phyloP scores from a whole-genome alignment of 2,329 filamentous ascomycete species.

The Pseudocercospora vitis region DNA sequence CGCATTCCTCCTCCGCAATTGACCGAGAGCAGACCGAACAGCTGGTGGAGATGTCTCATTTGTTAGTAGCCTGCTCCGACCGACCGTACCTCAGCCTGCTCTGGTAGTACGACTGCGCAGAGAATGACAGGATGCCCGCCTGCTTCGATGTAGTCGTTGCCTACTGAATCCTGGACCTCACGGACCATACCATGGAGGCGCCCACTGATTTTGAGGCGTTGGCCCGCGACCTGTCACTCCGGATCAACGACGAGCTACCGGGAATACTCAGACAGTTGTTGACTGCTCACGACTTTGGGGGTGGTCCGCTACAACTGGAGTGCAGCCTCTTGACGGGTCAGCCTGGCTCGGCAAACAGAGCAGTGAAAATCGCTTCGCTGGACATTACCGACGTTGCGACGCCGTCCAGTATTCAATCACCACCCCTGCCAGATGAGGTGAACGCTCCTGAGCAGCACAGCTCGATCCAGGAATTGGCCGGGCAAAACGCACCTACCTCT shows the following conservation, averaged over 20 bases:
- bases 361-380: constrained; percentile 22
- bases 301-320: constrained; percentile 24
- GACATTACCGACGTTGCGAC: constrained; percentile 20
- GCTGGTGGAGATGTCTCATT: too few relatives aligned
- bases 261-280: constrained; percentile 20
- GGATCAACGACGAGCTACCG: constrained; percentile 23
- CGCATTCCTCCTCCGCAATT: too few relatives aligned
- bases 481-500: neutral
- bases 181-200: constrained; percentile 3
- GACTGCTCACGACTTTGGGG: constrained; percentile 14
- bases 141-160: neutral
- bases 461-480: neutral
- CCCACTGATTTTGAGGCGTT: constrained; percentile 20
- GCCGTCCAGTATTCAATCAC: constrained; percentile 9
- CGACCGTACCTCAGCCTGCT: too few relatives aligned
- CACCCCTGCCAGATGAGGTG: constrained; percentile 20
- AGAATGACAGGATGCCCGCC: neutral
- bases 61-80: too few relatives aligned
- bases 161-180: neutral
- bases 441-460: neutral
- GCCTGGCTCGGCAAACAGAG: constrained; percentile 3
- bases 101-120: too few relatives aligned
- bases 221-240: constrained; percentile 23
- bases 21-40: too few relatives aligned
- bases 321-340: constrained; percentile 22